Conservation (phyloP, 331 rosid genomes). For the Malus hybrid region DNA sequence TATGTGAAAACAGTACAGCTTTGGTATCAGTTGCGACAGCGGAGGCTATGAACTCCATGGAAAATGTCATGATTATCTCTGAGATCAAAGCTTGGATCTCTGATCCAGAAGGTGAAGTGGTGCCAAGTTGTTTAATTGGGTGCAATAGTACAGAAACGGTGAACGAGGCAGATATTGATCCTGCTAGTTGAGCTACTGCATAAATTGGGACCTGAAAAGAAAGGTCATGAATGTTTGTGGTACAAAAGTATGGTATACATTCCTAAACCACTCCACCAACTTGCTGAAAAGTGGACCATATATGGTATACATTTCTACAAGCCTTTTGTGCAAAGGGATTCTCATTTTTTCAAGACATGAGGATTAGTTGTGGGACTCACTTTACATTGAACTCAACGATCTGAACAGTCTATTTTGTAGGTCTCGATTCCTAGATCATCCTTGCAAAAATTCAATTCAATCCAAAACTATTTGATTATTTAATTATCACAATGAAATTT, state of each 20-base stretch:
- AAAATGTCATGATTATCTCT: constrained; percentile 62
- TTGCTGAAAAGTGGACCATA: background rate
- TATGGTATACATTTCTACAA: background rate
- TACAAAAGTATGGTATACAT: background rate
- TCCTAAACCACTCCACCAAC: background rate
- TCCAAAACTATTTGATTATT: too few relatives aligned
- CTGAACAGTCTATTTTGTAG: too few relatives aligned
- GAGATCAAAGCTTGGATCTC: constrained; percentile 45
- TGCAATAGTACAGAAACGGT: constrained; percentile 40
- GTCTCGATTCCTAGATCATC: too few relatives aligned
- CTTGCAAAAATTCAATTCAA: too few relatives aligned
- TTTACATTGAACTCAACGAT: too few relatives aligned
- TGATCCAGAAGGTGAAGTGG: constrained; percentile 61
- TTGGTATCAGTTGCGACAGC: constrained; percentile 71
- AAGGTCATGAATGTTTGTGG: background rate
- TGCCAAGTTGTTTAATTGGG: constrained; percentile 48
- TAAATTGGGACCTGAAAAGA: constrained; percentile 67
- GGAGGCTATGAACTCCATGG: constrained; percentile 65
- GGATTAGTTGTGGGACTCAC: too few relatives aligned
- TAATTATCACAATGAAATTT: too few relatives aligned
- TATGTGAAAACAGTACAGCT: constrained; percentile 35
- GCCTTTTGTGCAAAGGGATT: too few relatives aligned
- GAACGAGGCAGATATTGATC: constrained; percentile 68
- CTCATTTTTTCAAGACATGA: too few relatives aligned
- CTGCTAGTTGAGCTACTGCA: constrained; percentile 60